Base-by-base conservation (phyloP, 129 eudicot species). In the Chrysanthemum seticuspe region DNA sequence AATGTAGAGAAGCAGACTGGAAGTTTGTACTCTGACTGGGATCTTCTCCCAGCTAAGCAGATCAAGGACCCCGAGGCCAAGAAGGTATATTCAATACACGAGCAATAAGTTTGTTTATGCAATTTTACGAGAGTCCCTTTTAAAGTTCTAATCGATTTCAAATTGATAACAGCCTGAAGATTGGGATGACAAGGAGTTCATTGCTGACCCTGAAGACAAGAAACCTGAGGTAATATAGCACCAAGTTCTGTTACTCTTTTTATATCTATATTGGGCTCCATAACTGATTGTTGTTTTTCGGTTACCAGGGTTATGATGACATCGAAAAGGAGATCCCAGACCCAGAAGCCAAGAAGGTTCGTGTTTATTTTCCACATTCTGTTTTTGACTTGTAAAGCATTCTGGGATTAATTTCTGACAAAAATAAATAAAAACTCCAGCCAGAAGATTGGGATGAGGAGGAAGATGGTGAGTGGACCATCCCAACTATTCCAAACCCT, bases 371-470 rank as follows among this genome's bases (percentile, higher is more conserved):
- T 12, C n/a, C 0, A 10, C 18, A 29, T 29, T 13, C 67, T 44
- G 18, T 55, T 74, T 62, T 10, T 36, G 44, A 6, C 2, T 36
- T 36, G 44, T 36, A 36, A 36, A 36, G 2, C 44, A 36, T 36
- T 36, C 44, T 36, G 44, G 44, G 44, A 36, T 45, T 55, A 16
- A 2, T 74, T 60, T 19, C 68, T 73, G 75, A 73, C 1, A 64
- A 55, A 27, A 10, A 8, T 36, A 48, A 31, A 25, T 13, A 34
- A 72, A 34, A 55, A 77, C 52, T 78, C 64, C 87, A 93, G 98
- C 98, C 98, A 61, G 98, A 93, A 73, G 98, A 93, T 72, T 93
- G 98, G 98, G 96, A 93, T 87, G 97, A 93, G 51, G 98, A 93
- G 79, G 98, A 93, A 87, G 98, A 93, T 84, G 98, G 98, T 63